phyloP scores from a whole-genome alignment of 73 alveolate genomes.

The Paramecium bursaria region DNA sequence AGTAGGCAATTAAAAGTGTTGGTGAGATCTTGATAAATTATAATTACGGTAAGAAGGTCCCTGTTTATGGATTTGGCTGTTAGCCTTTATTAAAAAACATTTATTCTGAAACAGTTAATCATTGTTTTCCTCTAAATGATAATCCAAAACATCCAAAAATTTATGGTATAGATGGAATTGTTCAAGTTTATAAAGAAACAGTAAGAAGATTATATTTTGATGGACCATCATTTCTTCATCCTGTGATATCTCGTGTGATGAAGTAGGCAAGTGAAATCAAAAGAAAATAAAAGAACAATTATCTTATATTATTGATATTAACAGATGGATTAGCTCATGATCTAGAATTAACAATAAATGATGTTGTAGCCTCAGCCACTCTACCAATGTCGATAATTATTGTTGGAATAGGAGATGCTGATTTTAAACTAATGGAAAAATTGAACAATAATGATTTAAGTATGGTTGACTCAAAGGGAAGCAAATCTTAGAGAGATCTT shows the following conservation, averaged over 20 bases:
- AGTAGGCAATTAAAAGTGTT: constrained; percentile 79
- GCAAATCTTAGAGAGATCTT: constrained; percentile 77
- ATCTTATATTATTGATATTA: constrained; percentile 57
- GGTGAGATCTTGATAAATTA: constrained; percentile 82
- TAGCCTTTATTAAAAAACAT: constrained; percentile 18
- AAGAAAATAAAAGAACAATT: constrained; percentile 50
- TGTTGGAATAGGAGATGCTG: constrained; percentile 81
- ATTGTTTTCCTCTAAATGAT: constrained; percentile 79
- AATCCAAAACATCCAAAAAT: constrained; percentile 74
- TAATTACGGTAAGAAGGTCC: constrained; percentile 83
- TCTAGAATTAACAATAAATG: constrained; percentile 62
- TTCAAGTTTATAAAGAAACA: constrained; percentile 70
- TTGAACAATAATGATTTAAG: constrained; percentile 85
- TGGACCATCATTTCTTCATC: constrained; percentile 82
- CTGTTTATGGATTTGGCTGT: constrained; percentile 91
- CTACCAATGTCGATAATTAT: constrained; percentile 62
- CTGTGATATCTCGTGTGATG: constrained; percentile 59
- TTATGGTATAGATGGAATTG: constrained; percentile 72
- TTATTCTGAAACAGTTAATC: neutral
- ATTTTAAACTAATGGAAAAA: constrained; percentile 73
- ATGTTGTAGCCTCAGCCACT: constrained; percentile 38
- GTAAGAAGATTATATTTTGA: constrained; percentile 55
- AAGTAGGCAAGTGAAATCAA: constrained; percentile 17
- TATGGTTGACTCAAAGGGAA: constrained; percentile 75
- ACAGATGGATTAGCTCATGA: constrained; percentile 72